A percentile compares a stretch with the other conserved stretches of the same genome.
Evolutionary conservation across 2,329 filamentous ascomycete species (phyloP).

Genomic region (Cercospora zeae-maydis): DNA sequence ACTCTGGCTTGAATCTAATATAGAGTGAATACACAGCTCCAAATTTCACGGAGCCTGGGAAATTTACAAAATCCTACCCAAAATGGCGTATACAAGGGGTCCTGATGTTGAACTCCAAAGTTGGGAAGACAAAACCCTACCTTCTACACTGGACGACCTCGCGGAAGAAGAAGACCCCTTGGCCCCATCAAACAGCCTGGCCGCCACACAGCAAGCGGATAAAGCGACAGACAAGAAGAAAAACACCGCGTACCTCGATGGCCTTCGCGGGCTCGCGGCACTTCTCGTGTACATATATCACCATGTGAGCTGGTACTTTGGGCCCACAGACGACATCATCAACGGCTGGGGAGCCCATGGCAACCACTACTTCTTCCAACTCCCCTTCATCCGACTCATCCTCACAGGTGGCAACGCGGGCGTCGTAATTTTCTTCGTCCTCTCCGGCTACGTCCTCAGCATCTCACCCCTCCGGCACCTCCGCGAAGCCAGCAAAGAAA

Average conservation of each 20-base stretch:
- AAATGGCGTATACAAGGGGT: neutral
- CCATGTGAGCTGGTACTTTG: conserved; percentile 40
- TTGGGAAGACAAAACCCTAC: conserved; percentile 9
- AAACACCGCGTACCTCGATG: conserved; percentile 51
- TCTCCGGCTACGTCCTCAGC: conserved; percentile 49
- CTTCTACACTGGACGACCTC: conserved; percentile 6
- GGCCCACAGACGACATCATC: conserved; percentile 45
- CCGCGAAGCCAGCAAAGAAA: conserved; percentile 2
- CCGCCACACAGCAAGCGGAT: neutral
- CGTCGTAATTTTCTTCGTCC: conserved; percentile 51
- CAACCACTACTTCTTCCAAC: conserved; percentile 45
- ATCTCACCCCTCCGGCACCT: conserved; percentile 24
- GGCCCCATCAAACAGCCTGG: conserved; percentile 5
- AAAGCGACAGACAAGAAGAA: conserved; percentile 7
- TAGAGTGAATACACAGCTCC: neutral
- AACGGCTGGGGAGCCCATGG: conserved; percentile 33
- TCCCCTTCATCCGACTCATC: conserved; percentile 55
- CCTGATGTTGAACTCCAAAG: conserved; percentile 5
- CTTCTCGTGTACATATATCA: conserved; percentile 63
- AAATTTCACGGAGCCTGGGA: neutral
- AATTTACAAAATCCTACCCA: neutral
- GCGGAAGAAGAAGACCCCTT: conserved; percentile 10
- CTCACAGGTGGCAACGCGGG: conserved; percentile 60
- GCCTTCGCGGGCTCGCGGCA: conserved; percentile 62
- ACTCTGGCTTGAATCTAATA: neutral